Percentiles rank a stretch among this genome's conserved stretches.
Evolutionary conservation across 768 basidiomycete genomes (phyloP).

Genomic region (Serendipita sp.): DNA sequence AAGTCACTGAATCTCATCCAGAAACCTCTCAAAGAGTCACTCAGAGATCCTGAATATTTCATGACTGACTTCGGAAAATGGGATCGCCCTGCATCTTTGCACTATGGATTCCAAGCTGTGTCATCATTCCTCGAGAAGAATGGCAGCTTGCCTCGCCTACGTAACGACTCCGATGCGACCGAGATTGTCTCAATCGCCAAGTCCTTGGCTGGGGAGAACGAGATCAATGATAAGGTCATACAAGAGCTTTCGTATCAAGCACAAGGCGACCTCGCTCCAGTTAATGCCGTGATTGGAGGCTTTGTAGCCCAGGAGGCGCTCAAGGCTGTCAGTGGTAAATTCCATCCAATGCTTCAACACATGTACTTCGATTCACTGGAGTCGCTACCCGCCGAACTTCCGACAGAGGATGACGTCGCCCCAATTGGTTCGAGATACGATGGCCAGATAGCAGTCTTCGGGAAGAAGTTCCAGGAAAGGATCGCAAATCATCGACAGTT

Average conservation of each 20-base stretch:
- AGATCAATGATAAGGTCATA: conserved; percentile 59
- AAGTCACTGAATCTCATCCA: conserved; percentile 18
- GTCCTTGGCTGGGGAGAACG: conserved; percentile 49
- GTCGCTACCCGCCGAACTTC: conserved; percentile 61
- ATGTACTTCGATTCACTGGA: conserved; percentile 97
- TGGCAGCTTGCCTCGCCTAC: conserved; percentile 60
- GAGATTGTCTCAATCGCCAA: conserved; percentile 60
- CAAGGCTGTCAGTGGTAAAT: conserved; percentile 94
- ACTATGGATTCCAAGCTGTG: conserved; percentile 88
- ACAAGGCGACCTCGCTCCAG: conserved; percentile 71
- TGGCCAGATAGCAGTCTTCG: conserved; percentile 90
- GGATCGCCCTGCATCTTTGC: conserved; percentile 77
- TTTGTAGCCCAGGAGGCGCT: conserved; percentile 97
- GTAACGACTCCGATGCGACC: conserved; percentile 66
- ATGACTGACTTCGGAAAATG: conserved; percentile 97
- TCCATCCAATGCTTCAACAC: conserved; percentile 89
- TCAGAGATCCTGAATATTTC: conserved; percentile 69
- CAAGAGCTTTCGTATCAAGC: conserved; percentile 85
- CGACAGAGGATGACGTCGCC: conserved; percentile 69
- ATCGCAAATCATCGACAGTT: conserved; percentile 83
- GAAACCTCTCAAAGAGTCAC: conserved; percentile 87
- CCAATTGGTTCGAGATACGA: conserved; percentile 79
- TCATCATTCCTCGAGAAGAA: conserved; percentile 54
- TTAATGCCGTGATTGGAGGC: conserved; percentile 87
- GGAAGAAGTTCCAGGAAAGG: conserved; percentile 81